phyloP scores from a whole-genome alignment of 768 basidiomycete species.

The Crepidotus variabilis region DNA sequence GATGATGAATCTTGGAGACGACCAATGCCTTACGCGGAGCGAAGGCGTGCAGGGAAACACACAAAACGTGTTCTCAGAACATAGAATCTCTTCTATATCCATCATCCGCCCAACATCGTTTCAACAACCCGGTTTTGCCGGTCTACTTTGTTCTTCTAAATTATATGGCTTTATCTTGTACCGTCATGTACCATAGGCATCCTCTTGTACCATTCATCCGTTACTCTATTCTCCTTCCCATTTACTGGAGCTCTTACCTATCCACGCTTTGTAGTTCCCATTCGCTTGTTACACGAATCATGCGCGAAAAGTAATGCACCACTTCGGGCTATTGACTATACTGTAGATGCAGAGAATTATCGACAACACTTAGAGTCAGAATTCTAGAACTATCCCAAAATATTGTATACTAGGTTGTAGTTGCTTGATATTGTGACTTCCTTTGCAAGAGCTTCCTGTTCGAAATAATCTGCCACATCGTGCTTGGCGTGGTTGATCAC shows the following conservation, averaged over 20 bases:
- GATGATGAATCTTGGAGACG: slow-evolving; percentile 72
- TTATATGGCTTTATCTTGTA: neutral
- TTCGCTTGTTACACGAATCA: neutral
- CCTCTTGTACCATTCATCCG: neutral
- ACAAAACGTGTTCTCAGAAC: slow-evolving; percentile 51
- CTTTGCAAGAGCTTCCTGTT: neutral
- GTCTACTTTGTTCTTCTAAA: neutral
- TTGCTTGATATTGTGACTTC: too few relatives aligned
- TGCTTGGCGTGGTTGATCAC: neutral
- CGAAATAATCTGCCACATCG: neutral
- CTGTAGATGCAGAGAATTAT: too few relatives aligned
- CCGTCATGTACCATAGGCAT: neutral
- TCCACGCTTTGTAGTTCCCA: neutral
- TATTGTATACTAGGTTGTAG: too few relatives aligned
- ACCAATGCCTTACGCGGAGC: slow-evolving; percentile 71
- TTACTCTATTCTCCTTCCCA: neutral
- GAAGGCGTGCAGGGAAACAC: slow-evolving; percentile 77
- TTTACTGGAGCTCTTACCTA: neutral
- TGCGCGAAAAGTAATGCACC: too few relatives aligned
- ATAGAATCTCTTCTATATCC: neutral
- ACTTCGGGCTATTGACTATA: too few relatives aligned
- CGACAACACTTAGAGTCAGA: too few relatives aligned
- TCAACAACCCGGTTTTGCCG: neutral
- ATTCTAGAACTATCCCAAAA: too few relatives aligned
- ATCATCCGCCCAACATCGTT: neutral